Evolutionary conservation across 768 basidiomycete species (phyloP).

Genomic region (Collybia nuda): DNA sequence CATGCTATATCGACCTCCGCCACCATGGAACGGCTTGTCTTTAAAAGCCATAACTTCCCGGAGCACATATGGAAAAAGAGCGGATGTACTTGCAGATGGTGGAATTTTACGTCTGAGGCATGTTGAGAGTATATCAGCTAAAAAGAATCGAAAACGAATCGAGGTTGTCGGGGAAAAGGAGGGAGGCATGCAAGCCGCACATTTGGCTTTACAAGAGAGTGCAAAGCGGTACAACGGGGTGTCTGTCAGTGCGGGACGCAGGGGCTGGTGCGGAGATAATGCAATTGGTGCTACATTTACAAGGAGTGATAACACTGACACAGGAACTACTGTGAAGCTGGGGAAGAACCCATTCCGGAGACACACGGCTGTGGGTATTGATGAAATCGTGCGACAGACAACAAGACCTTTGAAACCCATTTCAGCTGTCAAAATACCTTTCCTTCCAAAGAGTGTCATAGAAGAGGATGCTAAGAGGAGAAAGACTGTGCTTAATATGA

Average conservation of each 20-base stretch:
- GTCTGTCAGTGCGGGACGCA: no score
- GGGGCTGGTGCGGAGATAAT: no score
- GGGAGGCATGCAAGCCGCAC: not conserved
- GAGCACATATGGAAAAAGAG: no score
- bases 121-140: no score
- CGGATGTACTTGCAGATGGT: no score
- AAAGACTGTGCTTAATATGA: no score
- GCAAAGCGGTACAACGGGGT: not conserved
- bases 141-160: slow-evolving; percentile 2
- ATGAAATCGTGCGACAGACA: not conserved
- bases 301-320: not conserved
- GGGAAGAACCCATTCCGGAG: slow-evolving; percentile 19
- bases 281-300: no score
- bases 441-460: slow-evolving; percentile 9
- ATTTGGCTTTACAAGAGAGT: not conserved
- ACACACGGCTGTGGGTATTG: not conserved
- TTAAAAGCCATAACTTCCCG: no score
- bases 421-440: slow-evolving; percentile 24
- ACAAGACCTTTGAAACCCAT: slow-evolving; percentile 22
- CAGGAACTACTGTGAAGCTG: not conserved
- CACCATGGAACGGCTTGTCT: slow-evolving; percentile 29
- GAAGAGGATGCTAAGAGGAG: no score
- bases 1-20: slow-evolving; percentile 37
- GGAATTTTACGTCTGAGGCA: no score
- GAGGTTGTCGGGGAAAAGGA: not conserved